Evolutionary conservation across 2,329 filamentous ascomycete genomes (phyloP), one percentile per base, ranked within the genome.

Genomic region (Salinomyces thailandicus): DNA sequence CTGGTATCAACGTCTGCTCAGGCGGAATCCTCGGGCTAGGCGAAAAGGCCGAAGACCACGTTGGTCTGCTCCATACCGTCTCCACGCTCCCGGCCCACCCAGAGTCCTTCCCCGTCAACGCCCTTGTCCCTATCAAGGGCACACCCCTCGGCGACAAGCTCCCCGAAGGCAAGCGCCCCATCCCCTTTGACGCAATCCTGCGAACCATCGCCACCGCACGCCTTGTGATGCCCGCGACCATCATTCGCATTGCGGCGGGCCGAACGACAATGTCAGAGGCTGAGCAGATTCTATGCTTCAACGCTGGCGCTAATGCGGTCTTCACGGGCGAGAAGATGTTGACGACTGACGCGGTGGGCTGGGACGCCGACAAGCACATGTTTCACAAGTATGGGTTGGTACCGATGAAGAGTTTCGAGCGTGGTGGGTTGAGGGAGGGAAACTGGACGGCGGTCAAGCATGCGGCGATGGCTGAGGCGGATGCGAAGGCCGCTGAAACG

Each of bases 321-420:
- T 94, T 94, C 57, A 94, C 86, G 0, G 86, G 86, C 6, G 86
- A 94, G 66, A 93, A 89, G 71, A 93, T 94, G 86, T 60, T 93
- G 62, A 94, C 86, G 4, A 94, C 86, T 0, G 83, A 86, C 39
- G 93, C 85, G 57, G 87, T 85, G 49, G 84, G 85, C 18, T 94
- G 84, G 83, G 85, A 91, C 44, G 83, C 93, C 61, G 86, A 94
- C 53, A 78, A 75, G 44, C 77, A 67, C 28, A 84, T 93, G 77
- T 93, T 94, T 63, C 73, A 78, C 2, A 72, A 76, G 35, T 93
- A 85, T 81, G 86, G 86, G 0, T 64, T 91, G 40, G 70, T 75
- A 53, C 82, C 85, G 1, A 93, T 94, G 85, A 58, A 57, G 49
- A 52, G 49, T 29, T 60, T 59, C 33, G 54, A 58, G 43, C 46